Percentiles rank a stretch among this genome's conserved stretches.
Conservation (phyloP, 495 filamentous ascomycete genomes). For the Tuber melanosporum region DNA sequence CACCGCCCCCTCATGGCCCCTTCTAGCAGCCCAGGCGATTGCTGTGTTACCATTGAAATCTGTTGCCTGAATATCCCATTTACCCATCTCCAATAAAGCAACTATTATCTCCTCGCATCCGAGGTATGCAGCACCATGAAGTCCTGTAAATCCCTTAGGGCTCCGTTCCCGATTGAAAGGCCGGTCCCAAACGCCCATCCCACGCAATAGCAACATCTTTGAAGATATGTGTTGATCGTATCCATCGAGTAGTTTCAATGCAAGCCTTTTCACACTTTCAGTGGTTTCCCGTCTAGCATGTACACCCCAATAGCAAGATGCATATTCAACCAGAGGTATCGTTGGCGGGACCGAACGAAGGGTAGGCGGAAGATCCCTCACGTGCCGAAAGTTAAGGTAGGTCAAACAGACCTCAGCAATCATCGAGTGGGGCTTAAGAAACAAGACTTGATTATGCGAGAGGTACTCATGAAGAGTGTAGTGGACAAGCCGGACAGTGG, state of each 20-base stretch:
- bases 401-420: no score
- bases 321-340: neutral
- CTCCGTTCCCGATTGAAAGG: neutral
- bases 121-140: neutral
- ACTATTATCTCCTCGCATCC: neutral
- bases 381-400: no score
- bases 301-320: neutral
- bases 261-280: neutral
- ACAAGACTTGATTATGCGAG: no score
- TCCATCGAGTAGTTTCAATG: neutral
- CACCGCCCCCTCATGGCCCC: slow-evolving; percentile 5
- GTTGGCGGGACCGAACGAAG: neutral
- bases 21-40: slow-evolving; percentile 38
- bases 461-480: no score
- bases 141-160: neutral
- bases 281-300: neutral
- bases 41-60: slow-evolving; percentile 23
- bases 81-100: neutral
- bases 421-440: no score
- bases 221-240: neutral
- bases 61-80: slow-evolving; percentile 26
- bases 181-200: neutral
- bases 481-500: no score
- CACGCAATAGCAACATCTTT: neutral
- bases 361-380: neutral